Evolutionary conservation across 306 rosid species (phyloP), one percentile per base, ranked within the genome.

Genomic region (Spatholobus suberectus): DNA sequence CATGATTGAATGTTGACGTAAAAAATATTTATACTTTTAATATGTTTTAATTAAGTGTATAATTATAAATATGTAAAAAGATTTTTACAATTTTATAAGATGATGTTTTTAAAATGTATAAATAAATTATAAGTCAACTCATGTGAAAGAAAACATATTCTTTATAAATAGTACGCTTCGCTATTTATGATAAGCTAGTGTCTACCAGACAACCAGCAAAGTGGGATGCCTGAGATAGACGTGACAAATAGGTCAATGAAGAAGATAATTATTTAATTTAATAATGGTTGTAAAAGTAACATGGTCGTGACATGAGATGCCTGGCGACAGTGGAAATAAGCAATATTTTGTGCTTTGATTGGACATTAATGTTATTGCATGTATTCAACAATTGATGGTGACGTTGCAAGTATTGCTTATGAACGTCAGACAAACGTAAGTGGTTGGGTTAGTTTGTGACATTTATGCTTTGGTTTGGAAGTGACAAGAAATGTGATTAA

Each of bases 271-370:
- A 73, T 52, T 70, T 13, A 61, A 35, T 58, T 70, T 44, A 37
- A 69, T 76, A 8, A 21, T 82, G 21, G 59, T 62, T 82, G 57
- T 10, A 40, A 75, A 61, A n/a, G n/a, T 23, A 15, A 6, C 18
- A 34, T 63, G 80, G 40, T 59, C 29, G 6, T n/a, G 40, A 57
- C 51, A 75, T 18, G 10, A 23, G 27, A 46, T 46, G 13, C 20
- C 13, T 41, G 15, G 71, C 32, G 43, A 58, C 58, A 70, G 40
- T 70, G 34, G 51, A 81, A 73, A 52, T 35, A 32, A 62, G 77
- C 57, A 75, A 85, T 55, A 46, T 10, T 70, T 67, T 76, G 62
- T 65, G 41, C 63, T 70, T 73, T 73, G 82, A 79, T 78, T 77
- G 59, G 78, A 82, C 73, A 34, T 29, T 52, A 18, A 52, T 79